Base-by-base conservation (phyloP, 169 alveolate species). In the Babesia bovis region DNA sequence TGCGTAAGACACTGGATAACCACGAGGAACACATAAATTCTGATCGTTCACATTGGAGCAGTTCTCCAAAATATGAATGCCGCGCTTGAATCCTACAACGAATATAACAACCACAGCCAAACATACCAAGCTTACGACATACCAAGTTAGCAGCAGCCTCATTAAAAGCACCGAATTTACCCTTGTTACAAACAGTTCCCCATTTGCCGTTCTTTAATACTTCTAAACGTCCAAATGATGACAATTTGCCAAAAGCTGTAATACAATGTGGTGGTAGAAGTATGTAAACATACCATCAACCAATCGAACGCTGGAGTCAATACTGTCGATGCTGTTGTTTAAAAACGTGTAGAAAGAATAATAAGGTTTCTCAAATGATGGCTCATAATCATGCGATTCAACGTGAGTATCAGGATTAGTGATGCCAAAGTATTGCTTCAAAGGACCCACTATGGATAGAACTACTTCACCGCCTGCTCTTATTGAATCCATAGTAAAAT, bases 161-260 rank as follows among this genome's bases (percentile, higher is more conserved):
- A 21, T 89, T 84, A 66, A 92, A 92, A 17, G 57, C 67, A 33
- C 82, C 77, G 13, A 66, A 77, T 21, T 85, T 90, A 28, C 96
- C 96, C 57, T 72, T 89, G 55, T 70, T 66, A 41, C 93, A 89
- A 12, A 89, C 92, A 17, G 93, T 77, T 21, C 94, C 94, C 94
- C 94, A 89, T 3, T 51, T 71, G 15, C 90, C 90, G 40, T 73
- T 71, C 28, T 50, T 44, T 7, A 90, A 70, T 3, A 92, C 82
- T 71, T 92, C 96, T 42, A 92, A 72, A 38, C 96, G 86, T 17
- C 96, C 96, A 58, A 84, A 52, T 7, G 96, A 82, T 2, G 95
- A 74, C 36, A 91, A 83, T 55, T 82, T 84, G 44, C 95, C 95
- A 57, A 69, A 83, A 2, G 73, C 85, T 77, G 61, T 15, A 40